Evolutionary conservation across 345 rosid genomes (phyloP).

Genomic region (Populus davidiana): DNA sequence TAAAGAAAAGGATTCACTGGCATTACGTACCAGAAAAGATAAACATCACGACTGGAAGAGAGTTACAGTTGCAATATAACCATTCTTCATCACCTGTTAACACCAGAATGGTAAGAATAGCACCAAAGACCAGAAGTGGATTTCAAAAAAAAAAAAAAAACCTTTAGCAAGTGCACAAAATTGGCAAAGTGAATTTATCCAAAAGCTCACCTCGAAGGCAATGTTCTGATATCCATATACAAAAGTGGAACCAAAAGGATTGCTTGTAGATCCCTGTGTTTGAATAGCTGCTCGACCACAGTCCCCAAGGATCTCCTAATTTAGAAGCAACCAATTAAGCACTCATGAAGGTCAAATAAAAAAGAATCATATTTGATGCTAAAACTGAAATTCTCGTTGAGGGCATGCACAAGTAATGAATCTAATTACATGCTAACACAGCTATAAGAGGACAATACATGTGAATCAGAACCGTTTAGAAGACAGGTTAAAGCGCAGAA

Average conservation of each 20-base stretch:
- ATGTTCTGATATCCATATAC: constrained; percentile 89
- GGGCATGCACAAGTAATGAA: no score
- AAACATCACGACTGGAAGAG: constrained; percentile 74
- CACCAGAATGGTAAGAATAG: constrained; percentile 14
- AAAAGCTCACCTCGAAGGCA: constrained; percentile 80
- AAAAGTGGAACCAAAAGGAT: constrained; percentile 95
- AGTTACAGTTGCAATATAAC: constrained; percentile 82
- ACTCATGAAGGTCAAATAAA: no score
- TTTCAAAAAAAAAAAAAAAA: background rate
- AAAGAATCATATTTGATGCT: no score
- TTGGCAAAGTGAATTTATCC: background rate
- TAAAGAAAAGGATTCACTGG: no score
- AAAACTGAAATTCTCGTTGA: no score
- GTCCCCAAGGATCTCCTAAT: constrained; percentile 87
- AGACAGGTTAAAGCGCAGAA: no score
- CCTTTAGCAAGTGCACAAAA: background rate
- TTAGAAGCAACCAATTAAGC: no score
- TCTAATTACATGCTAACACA: no score
- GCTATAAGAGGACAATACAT: no score
- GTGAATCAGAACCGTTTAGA: no score
- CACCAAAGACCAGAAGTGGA: background rate
- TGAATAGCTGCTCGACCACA: constrained; percentile 98
- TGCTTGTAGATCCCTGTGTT: constrained; percentile 89
- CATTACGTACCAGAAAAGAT: background rate
- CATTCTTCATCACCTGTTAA: constrained; percentile 94